These are phyloP conservation scores for Trametes villosa DNA, from an alignment of 768 basidiomycete species.

Conservation along the genomic window DNA sequence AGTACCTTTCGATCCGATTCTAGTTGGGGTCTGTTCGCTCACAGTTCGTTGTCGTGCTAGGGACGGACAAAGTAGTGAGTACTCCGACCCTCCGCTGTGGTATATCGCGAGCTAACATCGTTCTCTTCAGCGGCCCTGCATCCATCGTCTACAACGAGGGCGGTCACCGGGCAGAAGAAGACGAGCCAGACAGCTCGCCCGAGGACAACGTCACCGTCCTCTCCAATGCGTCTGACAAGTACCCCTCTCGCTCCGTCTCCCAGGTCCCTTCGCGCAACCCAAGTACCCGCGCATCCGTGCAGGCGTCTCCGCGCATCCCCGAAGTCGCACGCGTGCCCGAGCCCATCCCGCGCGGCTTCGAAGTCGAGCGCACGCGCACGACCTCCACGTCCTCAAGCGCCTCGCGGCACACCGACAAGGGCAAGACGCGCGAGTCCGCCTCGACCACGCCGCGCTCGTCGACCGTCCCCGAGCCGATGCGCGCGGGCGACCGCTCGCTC, in stretches of 20 bases:
- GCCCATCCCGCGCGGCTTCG: constrained; percentile 15
- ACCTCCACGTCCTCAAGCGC: constrained; percentile 22
- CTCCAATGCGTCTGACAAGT: constrained; percentile 44
- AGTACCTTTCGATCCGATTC: constrained; percentile 26
- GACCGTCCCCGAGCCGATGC: constrained; percentile 32
- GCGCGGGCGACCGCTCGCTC: constrained; percentile 38
- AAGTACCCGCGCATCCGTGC: constrained; percentile 31
- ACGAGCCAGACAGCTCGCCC: constrained; percentile 64
- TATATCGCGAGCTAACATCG: too few relatives aligned
- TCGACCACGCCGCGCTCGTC: constrained; percentile 27
- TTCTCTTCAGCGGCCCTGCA: constrained; percentile 79
- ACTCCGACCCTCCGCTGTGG: too few relatives aligned
- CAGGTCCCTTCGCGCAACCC: constrained; percentile 57
- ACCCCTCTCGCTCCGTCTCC: constrained; percentile 54
- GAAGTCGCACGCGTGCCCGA: constrained; percentile 6
- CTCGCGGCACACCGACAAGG: constrained; percentile 27
- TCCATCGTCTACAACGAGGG: constrained; percentile 84
- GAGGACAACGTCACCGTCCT: constrained; percentile 60
- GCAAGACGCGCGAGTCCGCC: constrained; percentile 32
- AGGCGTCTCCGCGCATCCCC: constrained; percentile 33
- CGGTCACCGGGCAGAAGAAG: constrained; percentile 73
- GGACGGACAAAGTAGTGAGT: constrained; percentile 75
- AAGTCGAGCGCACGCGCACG: constrained; percentile 21
- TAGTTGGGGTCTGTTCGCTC: constrained; percentile 2
- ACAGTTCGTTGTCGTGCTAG: constrained; percentile 38